A percentile compares a stretch with the other conserved stretches of the same genome.
Evolutionary conservation across 1,139 yeast genomes (phyloP).

Genomic region (Lodderomyces jiufengensis): DNA sequence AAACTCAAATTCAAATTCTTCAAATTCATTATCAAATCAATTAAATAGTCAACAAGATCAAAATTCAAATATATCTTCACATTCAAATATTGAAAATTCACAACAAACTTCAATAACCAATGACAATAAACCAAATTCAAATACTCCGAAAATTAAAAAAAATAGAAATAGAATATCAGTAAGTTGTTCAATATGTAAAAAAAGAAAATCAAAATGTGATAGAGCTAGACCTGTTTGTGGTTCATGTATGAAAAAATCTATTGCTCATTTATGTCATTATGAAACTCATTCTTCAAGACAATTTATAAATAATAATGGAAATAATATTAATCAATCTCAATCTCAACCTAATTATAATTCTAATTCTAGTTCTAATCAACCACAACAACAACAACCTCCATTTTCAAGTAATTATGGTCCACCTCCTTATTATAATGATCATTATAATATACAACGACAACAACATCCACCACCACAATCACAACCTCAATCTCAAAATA

Average conservation of each 20-base stretch:
- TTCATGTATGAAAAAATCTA: slow-evolving; percentile 67
- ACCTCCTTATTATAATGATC: slow-evolving; percentile 1
- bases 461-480: slow-evolving; percentile 1
- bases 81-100: too few species aligned
- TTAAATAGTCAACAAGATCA: too few species aligned
- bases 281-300: slow-evolving; percentile 21
- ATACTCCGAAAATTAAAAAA: too few species aligned
- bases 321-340: neutral
- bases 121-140: too few species aligned
- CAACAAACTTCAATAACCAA: too few species aligned
- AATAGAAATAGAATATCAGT: slow-evolving; percentile 40
- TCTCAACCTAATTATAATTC: neutral
- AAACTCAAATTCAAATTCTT: too few species aligned
- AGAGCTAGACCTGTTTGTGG: slow-evolving; percentile 68
- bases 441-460: neutral
- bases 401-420: slow-evolving; percentile 1
- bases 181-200: slow-evolving; percentile 46
- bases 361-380: neutral
- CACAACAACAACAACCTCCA: slow-evolving; percentile 1
- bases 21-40: too few species aligned
- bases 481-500: neutral
- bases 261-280: slow-evolving; percentile 68
- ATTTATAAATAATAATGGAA: slow-evolving; percentile 2
- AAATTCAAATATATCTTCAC: too few species aligned
- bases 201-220: slow-evolving; percentile 53